Percentiles rank a stretch among this genome's conserved stretches.
Conservation (phyloP, 148 eudicot genomes). For the Rhododendron vialii region DNA sequence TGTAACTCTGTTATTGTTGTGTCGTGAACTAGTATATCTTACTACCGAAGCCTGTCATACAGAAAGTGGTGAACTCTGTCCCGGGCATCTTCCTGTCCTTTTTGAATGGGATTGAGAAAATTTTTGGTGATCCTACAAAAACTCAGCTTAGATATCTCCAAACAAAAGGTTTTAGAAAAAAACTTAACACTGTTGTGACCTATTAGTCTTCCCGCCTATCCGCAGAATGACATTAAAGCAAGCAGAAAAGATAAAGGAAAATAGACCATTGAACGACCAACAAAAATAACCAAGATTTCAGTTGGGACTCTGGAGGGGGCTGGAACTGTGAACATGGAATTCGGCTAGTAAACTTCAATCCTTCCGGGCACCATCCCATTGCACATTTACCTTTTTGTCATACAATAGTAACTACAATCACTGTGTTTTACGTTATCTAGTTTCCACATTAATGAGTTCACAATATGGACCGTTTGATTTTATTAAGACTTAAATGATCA, state of each 20-base stretch:
- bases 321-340: no score
- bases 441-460: no score
- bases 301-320: background rate
- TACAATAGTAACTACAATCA: no score
- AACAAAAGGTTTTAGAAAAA: background rate
- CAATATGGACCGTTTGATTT: no score
- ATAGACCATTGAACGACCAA: background rate
- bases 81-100: no score
- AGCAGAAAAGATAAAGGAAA: background rate
- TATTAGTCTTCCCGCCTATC: background rate
- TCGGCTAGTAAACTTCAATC: no score
- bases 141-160: background rate
- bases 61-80: background rate
- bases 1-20: background rate
- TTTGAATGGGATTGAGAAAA: background rate
- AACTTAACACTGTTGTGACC: background rate
- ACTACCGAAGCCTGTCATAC: background rate
- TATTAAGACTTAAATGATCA: no score
- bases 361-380: no score
- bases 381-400: no score
- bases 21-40: no score
- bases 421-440: no score
- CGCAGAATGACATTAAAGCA: no score
- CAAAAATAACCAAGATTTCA: background rate
- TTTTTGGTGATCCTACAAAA: background rate